Evolutionary conservation across 306 rosid species (phyloP).

Genomic region (Sindora glabra): DNA sequence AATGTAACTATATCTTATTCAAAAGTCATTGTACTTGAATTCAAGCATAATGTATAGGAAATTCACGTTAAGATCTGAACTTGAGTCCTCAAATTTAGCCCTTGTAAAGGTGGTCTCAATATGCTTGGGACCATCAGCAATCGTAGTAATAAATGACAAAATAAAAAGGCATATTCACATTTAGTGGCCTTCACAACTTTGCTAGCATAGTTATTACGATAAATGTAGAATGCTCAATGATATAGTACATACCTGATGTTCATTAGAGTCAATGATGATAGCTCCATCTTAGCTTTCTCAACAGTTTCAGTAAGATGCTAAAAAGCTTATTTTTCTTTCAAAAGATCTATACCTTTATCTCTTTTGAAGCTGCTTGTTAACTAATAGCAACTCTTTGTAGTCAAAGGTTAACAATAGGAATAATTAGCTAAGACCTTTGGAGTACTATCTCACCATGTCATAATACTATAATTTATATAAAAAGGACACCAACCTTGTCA

Average conservation of each 20-base stretch:
- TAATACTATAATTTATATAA: neutral
- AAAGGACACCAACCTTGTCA: constrained; percentile 52
- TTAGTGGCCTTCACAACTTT: neutral
- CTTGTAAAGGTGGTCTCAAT: constrained; percentile 89
- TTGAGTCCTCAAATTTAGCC: constrained; percentile 84
- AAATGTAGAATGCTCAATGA: neutral
- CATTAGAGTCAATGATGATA: constrained; percentile 84
- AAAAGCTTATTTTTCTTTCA: constrained; percentile 96
- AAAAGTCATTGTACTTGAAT: neutral
- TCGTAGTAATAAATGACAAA: constrained; percentile 90
- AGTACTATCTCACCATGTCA: neutral
- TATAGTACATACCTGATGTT: constrained; percentile 59
- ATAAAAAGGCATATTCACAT: constrained; percentile 33
- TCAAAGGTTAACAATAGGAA: neutral
- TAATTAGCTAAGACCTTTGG: neutral
- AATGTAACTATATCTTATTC: neutral
- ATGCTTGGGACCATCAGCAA: constrained; percentile 95
- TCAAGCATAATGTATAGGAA: neutral
- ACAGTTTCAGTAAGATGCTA: constrained; percentile 97
- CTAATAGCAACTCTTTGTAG: constrained; percentile 85
- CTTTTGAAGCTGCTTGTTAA: constrained; percentile 63
- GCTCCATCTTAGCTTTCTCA: constrained; percentile 97
- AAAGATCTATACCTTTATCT: constrained; percentile 81
- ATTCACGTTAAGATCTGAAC: constrained; percentile 93
- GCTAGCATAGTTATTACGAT: neutral